A percentile compares a stretch with the other conserved stretches of the same genome.
Evolutionary conservation across 208 protist genomes (phyloP).

Genomic region (Wallacemonas sp.): DNA sequence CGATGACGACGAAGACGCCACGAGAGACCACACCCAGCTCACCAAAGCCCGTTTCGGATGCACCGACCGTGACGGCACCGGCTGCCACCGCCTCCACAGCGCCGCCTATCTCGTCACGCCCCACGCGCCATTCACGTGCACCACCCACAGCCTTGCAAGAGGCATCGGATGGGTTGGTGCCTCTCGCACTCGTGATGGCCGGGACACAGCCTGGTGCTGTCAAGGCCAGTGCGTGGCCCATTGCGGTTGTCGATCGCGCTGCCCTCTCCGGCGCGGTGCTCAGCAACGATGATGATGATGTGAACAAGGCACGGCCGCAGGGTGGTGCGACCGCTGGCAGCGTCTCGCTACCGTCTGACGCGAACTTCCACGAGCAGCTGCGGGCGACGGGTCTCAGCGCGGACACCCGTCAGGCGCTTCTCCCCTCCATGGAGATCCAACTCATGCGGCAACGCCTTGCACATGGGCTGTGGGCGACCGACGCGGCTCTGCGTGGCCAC

Average conservation of each 20-base stretch:
- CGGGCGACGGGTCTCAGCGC: neutral
- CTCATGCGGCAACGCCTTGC: slow-evolving; percentile 31
- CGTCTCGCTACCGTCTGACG: slow-evolving; percentile 1
- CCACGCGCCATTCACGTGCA: too few species aligned
- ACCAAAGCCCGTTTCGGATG: too few species aligned
- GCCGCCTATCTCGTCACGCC: too few species aligned
- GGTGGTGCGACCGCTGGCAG: too few species aligned
- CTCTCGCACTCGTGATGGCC: neutral
- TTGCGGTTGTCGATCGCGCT: neutral
- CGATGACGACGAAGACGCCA: neutral
- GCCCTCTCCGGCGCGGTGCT: too few species aligned
- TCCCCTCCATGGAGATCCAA: neutral
- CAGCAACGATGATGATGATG: too few species aligned
- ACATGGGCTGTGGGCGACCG: slow-evolving; percentile 18
- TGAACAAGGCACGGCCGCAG: too few species aligned
- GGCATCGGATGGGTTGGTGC: neutral
- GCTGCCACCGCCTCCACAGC: too few species aligned
- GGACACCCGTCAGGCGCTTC: neutral
- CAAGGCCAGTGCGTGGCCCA: neutral
- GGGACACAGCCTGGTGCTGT: neutral
- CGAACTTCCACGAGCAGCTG: neutral
- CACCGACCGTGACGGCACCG: too few species aligned
- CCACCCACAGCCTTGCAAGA: slow-evolving; percentile 4
- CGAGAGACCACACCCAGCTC: neutral
- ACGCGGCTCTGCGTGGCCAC: too few species aligned